A percentile compares a stretch with the other conserved stretches of the same genome.
These are phyloP conservation scores for Lignosus rhinocerotis DNA, from an alignment of 1,284 basidiomycete genomes.

Conservation along the genomic window DNA sequence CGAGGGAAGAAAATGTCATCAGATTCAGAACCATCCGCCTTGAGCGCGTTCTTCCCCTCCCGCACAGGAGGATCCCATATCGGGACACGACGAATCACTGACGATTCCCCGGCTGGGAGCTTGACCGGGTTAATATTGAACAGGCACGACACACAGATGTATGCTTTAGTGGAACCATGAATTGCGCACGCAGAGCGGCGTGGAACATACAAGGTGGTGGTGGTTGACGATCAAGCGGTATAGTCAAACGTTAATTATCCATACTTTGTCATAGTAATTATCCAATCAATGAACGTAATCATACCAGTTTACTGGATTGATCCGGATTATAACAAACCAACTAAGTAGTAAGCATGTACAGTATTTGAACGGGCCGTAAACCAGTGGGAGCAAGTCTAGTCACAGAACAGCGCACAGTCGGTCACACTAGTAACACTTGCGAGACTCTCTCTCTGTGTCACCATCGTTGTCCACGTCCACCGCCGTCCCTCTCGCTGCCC, in stretches of 20 bases:
- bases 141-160: not conserved
- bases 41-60: constrained; percentile 9
- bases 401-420: not conserved
- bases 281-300: no score
- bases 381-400: no score
- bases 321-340: not conserved
- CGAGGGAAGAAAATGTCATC: constrained; percentile 17
- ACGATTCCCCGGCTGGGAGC: not conserved
- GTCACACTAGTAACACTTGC: not conserved
- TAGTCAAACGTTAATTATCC: no score
- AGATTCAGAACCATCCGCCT: constrained; percentile 3
- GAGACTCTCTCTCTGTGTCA: not conserved
- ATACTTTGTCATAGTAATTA: no score
- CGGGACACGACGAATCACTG: constrained; percentile 13
- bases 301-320: no score
- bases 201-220: not conserved
- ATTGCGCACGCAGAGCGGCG: not conserved
- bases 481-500: constrained; percentile 13
- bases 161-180: not conserved
- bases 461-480: constrained; percentile 20
- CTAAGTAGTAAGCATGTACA: no score
- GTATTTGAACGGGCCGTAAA: no score
- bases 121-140: not conserved
- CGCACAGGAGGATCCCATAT: constrained; percentile 20
- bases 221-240: not conserved